A percentile compares a stretch with the other conserved stretches of the same genome.
These are phyloP conservation scores for Crithidia fasciculata DNA, from an alignment of 208 protist genomes.

Conservation along the genomic window DNA sequence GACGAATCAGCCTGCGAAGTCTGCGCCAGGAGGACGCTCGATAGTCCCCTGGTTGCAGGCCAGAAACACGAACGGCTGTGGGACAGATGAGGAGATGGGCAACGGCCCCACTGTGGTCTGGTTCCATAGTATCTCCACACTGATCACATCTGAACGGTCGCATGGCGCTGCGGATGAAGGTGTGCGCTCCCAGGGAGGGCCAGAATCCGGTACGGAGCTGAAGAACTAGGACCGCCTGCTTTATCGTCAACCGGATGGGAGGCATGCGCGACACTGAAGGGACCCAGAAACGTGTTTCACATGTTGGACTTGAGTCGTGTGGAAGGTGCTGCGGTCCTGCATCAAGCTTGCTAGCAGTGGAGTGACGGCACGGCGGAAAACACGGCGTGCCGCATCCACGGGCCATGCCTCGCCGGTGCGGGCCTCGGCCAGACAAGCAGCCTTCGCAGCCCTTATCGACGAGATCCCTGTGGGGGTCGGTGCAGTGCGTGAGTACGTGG, in stretches of 20 bases:
- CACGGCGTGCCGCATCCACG: neutral
- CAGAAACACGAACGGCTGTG: neutral
- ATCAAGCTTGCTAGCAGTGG: neutral
- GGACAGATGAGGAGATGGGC: neutral
- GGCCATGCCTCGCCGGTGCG: neutral
- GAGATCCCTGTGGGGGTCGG: neutral
- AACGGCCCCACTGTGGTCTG: neutral
- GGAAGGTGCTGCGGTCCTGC: neutral
- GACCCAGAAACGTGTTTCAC: neutral
- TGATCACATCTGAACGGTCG: neutral
- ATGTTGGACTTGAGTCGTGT: neutral
- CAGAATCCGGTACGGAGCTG: neutral
- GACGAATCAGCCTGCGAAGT: neutral
- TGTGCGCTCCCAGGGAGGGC: neutral
- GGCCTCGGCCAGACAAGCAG: neutral
- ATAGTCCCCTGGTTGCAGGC: neutral
- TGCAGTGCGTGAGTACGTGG: neutral
- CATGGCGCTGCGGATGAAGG: neutral
- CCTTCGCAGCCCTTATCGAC: neutral
- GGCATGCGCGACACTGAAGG: neutral
- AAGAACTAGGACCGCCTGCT: neutral
- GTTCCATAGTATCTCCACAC: neutral
- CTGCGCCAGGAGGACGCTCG: neutral
- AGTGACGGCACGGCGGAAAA: neutral
- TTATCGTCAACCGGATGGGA: neutral